These are phyloP conservation scores for Tuber borchii DNA, from an alignment of 495 filamentous ascomycete species.

Conservation along the genomic window DNA sequence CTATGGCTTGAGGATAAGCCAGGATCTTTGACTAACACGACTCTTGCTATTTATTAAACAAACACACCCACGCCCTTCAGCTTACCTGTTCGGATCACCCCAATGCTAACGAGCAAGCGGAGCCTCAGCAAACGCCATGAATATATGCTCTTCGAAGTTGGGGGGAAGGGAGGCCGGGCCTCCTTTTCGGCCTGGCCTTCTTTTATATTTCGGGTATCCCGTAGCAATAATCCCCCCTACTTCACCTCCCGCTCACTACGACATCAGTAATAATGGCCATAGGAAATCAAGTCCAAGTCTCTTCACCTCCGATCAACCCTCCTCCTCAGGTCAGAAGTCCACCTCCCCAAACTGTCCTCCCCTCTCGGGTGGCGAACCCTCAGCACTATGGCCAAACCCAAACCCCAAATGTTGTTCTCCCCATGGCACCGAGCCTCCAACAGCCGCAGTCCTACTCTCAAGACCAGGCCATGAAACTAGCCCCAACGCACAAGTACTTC, in stretches of 20 bases:
- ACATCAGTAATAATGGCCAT: background rate
- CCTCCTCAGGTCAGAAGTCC: background rate
- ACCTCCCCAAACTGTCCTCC: background rate
- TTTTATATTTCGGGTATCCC: background rate
- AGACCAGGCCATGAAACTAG: background rate
- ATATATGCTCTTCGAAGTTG: background rate
- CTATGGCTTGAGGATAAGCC: background rate
- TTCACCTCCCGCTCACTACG: background rate
- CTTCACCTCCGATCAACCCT: conserved; percentile 3
- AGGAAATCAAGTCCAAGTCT: background rate
- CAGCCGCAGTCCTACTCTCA: background rate
- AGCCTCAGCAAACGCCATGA: background rate
- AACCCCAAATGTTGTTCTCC: background rate
- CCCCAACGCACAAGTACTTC: background rate
- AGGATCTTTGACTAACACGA: background rate
- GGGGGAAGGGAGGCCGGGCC: background rate
- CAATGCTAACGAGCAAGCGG: background rate
- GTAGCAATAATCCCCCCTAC: background rate
- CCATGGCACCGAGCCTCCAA: background rate
- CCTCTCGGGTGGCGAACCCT: background rate
- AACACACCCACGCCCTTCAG: background rate
- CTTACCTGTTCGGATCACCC: background rate
- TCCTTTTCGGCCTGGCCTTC: background rate
- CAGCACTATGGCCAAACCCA: background rate
- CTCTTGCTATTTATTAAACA: background rate